A percentile compares a stretch with the other conserved stretches of the same genome.
phyloP scores from a whole-genome alignment of 306 rosid genomes.

The Ammopiptanthus mongolicus region DNA sequence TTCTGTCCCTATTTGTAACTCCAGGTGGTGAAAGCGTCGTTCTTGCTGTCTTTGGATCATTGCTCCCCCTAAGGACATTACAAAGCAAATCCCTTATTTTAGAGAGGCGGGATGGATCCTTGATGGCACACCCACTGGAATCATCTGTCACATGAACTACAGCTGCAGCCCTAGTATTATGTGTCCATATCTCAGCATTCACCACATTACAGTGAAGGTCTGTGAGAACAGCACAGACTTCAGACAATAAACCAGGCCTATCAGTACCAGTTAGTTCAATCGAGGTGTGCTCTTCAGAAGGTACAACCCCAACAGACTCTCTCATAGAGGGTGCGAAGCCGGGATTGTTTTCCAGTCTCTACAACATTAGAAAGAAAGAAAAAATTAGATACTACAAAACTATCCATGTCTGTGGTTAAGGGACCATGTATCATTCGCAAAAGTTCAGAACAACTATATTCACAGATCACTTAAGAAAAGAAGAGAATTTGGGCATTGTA shows the following conservation, averaged over 20 bases:
- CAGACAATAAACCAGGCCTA: constrained; percentile 92
- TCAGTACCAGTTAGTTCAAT: constrained; percentile 91
- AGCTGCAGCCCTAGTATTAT: constrained; percentile 87
- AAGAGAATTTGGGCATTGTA: neutral
- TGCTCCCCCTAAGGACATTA: constrained; percentile 70
- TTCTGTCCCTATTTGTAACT: constrained; percentile 70
- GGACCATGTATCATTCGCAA: neutral
- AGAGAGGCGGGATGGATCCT: constrained; percentile 59
- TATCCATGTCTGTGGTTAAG: neutral
- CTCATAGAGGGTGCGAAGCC: constrained; percentile 63
- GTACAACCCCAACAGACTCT: constrained; percentile 83
- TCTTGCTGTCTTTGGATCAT: constrained; percentile 65
- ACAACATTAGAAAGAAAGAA: constrained; percentile 23
- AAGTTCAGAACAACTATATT: neutral
- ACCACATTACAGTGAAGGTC: constrained; percentile 86
- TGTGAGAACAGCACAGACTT: constrained; percentile 87
- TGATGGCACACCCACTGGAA: constrained; percentile 56
- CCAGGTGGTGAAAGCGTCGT: constrained; percentile 71
- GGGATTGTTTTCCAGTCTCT: constrained; percentile 86
- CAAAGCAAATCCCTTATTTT: constrained; percentile 71
- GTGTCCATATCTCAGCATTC: constrained; percentile 97
- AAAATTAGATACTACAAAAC: constrained; percentile 1
- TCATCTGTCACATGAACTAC: constrained; percentile 85
- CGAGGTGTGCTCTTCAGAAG: constrained; percentile 84
- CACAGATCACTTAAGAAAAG: neutral